Evolutionary conservation across 441 rosid species (phyloP), one percentile per base, ranked within the genome.

Genomic region (Corymbia citriodora): DNA sequence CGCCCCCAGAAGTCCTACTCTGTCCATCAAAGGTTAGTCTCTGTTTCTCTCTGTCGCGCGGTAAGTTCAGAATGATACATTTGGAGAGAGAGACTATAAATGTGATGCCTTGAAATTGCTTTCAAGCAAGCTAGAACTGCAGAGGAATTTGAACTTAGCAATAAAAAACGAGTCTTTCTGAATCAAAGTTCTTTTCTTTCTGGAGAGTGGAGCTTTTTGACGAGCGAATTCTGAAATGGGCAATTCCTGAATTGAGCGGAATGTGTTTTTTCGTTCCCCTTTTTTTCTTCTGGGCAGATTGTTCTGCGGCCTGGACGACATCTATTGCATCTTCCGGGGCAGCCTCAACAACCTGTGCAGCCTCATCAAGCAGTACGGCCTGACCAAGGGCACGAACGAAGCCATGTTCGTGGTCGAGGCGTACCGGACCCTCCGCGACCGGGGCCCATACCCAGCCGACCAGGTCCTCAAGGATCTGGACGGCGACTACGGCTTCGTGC

Each of bases 391-490:
- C 65, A 89, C 95, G 8, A 91, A 93, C 33, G 96, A 95, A 61
- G 93, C 95, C 85, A 92, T 92, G 95, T 92, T 94, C 61, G 92
- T 96, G 91, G 92, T 96, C 53, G 96, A 95, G 74, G 96, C 95
- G 49, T 95, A 95, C 92, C 94, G 94, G 91, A 92, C 93, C 16
- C 83, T 95, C 33, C 93, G 96, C 65, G 97, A 96, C 92, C 94
- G 96, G 54, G 97, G 96, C 25, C 96, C 97, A 1, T 95, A 96
- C 49, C 97, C 96, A 25, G 93, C 95, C 9, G 97, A 96, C 91
- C 95, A 96, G 91, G 97, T 96, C 90, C 92, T 96, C 74, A 93
- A 93, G 90, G 96, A 94, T 91, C 94, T 96, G 74, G 92, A 92
- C 9, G 97, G 97, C 7, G 92, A 94, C 88, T 94, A 93, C 79